phyloP scores from a whole-genome alignment of 257 asterid species.

The Anisodus tanguticus region DNA sequence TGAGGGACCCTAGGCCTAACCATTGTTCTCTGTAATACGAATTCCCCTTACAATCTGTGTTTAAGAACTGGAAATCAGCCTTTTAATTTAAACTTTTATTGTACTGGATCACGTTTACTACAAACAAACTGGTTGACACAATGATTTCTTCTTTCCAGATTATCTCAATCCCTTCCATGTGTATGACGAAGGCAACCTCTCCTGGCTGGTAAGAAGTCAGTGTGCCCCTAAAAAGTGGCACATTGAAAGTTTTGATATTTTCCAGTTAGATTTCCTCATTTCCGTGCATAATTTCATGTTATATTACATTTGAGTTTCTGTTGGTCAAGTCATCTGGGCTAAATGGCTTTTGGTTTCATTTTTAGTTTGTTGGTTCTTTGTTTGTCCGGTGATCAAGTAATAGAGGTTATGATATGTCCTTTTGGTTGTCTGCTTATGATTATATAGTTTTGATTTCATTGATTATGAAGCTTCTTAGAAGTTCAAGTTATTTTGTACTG shows the following conservation, averaged over 20 bases:
- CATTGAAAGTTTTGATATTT: neutral
- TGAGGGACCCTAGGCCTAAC: no score
- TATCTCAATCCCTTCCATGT: constrained; percentile 94
- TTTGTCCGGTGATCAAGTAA: neutral
- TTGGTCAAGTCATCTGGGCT: constrained; percentile 20
- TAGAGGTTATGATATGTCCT: neutral
- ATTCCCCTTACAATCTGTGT: neutral
- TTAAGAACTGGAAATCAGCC: neutral
- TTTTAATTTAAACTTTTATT: neutral
- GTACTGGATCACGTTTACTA: neutral
- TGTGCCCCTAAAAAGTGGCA: neutral
- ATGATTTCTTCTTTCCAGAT: constrained; percentile 56
- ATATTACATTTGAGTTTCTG: neutral
- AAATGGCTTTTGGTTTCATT: neutral
- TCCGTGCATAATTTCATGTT: neutral
- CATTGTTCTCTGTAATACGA: no score
- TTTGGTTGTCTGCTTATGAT: neutral
- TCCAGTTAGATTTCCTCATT: neutral
- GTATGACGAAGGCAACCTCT: constrained; percentile 93
- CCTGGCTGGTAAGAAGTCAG: constrained; percentile 85
- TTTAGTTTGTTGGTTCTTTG: constrained; percentile 1
- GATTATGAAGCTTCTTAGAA: neutral
- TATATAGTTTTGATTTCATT: neutral
- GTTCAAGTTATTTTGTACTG: neutral
- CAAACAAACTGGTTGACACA: neutral